phyloP scores from a whole-genome alignment of 139 green algal genomes.

The Klebsormidium nitens region DNA sequence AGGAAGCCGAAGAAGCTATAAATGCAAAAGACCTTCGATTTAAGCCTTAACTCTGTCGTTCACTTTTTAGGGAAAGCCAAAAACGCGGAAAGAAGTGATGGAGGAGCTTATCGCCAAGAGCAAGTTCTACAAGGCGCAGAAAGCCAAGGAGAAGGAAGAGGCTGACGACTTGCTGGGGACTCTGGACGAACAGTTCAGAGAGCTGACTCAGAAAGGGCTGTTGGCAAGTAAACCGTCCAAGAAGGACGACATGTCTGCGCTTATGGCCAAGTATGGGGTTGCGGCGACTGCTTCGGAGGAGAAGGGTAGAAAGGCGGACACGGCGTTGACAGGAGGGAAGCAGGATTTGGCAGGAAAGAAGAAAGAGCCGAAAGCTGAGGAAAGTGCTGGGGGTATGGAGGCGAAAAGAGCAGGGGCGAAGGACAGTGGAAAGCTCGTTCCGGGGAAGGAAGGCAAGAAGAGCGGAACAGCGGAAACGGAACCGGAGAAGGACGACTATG shows the following conservation, averaged over 20 bases:
- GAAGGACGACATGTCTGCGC: no score
- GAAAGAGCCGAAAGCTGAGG: no score
- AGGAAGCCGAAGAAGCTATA: no score
- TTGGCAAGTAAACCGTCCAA: no score
- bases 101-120: constrained; percentile 95
- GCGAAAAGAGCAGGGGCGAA: constrained; percentile 5
- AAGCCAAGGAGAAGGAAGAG: constrained; percentile 74
- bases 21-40: constrained; percentile 2
- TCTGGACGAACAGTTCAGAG: constrained; percentile 69
- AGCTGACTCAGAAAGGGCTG: no score
- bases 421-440: constrained; percentile 3
- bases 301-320: no score
- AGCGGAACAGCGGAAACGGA: no score
- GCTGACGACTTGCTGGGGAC: constrained; percentile 67
- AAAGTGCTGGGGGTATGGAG: no score
- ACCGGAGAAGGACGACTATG: constrained; percentile 34
- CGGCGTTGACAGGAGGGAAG: no score
- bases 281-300: no score
- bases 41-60: not conserved
- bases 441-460: not conserved
- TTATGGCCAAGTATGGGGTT: no score
- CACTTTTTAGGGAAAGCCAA: constrained; percentile 3
- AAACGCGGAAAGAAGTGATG: constrained; percentile 82
- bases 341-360: no score
- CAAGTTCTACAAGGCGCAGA: constrained; percentile 67